A percentile compares a stretch with the other conserved stretches of the same genome.
Evolutionary conservation across 495 filamentous ascomycete genomes (phyloP).

Genomic region (Penicillium coffeae): DNA sequence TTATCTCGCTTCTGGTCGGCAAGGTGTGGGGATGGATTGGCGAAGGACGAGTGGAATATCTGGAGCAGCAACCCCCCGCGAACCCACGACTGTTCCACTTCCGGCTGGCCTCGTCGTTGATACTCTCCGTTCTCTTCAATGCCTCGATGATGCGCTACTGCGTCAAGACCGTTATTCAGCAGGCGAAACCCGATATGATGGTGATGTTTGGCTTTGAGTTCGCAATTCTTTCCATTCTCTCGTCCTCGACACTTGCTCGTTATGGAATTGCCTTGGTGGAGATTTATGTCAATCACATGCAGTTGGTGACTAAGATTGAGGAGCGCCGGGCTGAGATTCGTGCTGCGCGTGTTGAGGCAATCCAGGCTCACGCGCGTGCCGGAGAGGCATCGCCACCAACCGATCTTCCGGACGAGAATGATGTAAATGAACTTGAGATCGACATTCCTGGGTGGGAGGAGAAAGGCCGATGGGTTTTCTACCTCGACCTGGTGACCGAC

Average conservation of each 20-base stretch:
- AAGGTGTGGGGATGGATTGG: conserved; percentile 99
- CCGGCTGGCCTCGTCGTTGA: conserved; percentile 72
- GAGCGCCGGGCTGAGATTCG: conserved; percentile 64
- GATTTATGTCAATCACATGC: conserved; percentile 65
- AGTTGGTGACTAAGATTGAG: conserved; percentile 60
- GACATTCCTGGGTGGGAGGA: conserved; percentile 96
- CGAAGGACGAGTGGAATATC: conserved; percentile 85
- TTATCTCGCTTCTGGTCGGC: conserved; percentile 81
- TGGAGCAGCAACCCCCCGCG: conserved; percentile 91
- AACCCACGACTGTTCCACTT: conserved; percentile 88
- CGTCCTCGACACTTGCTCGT: conserved; percentile 70
- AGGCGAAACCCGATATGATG: conserved; percentile 96
- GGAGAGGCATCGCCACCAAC: conserved; percentile 27
- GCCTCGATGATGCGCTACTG: conserved; percentile 73
- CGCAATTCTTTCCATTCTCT: conserved; percentile 75
- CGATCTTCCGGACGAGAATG: conserved; percentile 60
- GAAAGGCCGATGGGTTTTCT: conserved; percentile 90
- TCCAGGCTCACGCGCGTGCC: conserved; percentile 36
- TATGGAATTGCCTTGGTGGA: conserved; percentile 81
- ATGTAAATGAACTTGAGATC: conserved; percentile 87
- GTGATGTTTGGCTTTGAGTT: conserved; percentile 99
- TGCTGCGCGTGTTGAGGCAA: conserved; percentile 54
- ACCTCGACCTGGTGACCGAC: conserved; percentile 83
- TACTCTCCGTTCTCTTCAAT: conserved; percentile 74
- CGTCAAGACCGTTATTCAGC: conserved; percentile 73